Evolutionary conservation across 345 rosid genomes (phyloP), one percentile per base, ranked within the genome.

Genomic region (Rubroshorea leprosula): DNA sequence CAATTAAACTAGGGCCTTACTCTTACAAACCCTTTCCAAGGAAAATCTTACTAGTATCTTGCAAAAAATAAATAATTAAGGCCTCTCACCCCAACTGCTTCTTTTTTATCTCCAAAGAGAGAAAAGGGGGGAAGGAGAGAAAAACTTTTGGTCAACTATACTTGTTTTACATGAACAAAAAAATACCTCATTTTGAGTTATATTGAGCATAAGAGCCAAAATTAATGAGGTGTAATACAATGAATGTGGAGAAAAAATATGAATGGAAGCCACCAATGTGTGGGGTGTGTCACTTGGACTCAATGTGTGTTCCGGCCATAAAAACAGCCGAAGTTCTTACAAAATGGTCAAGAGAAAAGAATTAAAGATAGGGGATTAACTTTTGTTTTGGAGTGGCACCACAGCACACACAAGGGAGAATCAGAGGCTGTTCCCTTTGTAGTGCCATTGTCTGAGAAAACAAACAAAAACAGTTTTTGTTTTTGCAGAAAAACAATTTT

Each of bases 391-490:
- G 64, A 63, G 77, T 64, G 72, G 74, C 74, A 60, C 67, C 64
- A 64, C 69, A 65, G 84, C 64, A 64, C 69, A 65, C 81, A 64
- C 69, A 67, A 71, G 78, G 77, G 62, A 22, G 75, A 70, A 60
- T 61, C 77, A 77, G 78, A 65, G 45, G 53, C 16, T 62, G 72
- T 58, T 64, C 74, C 77, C 52, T 44, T 41, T 7, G 16, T 14
- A 24, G 27, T 50, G 50, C 65, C 49, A 24, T 49, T 73, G 68
- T 64, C 77, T 58, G 67, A 20, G 45, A 61, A 72, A 67, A 65
- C 71, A 67, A 69, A 77, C 74, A 72, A 65, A 80, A 67, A 47
- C 67, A 26, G 60, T 54, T 63, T 61, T 44, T 54, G 51, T 46
- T 51, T 62, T 62, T 68, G 46, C 43, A 22, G 23, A 49, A 51